phyloP scores from a whole-genome alignment of 2,329 filamentous ascomycete genomes.

The Arachnopeziza araneosa region DNA sequence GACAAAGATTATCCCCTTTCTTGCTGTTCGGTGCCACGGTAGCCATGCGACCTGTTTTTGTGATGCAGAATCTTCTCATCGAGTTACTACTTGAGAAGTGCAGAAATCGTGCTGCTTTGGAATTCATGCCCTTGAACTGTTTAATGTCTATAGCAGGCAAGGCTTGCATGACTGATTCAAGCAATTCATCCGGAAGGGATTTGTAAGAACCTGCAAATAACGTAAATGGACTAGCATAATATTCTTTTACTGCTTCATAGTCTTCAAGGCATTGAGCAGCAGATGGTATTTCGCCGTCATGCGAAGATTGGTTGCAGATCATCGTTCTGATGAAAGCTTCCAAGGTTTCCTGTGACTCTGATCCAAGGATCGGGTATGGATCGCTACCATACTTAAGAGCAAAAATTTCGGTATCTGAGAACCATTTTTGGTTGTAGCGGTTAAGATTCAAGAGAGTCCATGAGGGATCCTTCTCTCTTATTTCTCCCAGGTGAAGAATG shows the following conservation, averaged over 20 bases:
- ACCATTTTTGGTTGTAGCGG: not conserved
- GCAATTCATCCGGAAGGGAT: not conserved
- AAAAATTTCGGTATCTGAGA: not conserved
- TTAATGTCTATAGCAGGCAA: not conserved
- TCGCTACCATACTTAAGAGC: not conserved
- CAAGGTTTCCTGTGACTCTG: not conserved
- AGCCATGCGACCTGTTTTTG: not conserved
- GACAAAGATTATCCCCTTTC: not conserved
- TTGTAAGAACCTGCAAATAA: not conserved
- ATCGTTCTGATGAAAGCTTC: conserved; percentile 1
- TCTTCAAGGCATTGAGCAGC: not conserved
- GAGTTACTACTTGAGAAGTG: not conserved
- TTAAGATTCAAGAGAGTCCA: not conserved
- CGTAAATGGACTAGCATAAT: not conserved
- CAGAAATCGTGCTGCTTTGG: not conserved
- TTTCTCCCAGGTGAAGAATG: not conserved
- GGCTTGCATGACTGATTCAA: not conserved
- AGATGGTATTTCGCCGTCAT: not conserved
- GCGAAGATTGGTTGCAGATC: not conserved
- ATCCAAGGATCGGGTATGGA: not conserved
- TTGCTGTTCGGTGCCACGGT: not conserved
- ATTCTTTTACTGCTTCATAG: not conserved
- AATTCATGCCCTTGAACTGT: not conserved
- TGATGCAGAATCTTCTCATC: not conserved
- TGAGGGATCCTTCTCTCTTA: not conserved